phyloP scores from a whole-genome alignment of 148 eudicot genomes.

The Simmondsia chinensis region DNA sequence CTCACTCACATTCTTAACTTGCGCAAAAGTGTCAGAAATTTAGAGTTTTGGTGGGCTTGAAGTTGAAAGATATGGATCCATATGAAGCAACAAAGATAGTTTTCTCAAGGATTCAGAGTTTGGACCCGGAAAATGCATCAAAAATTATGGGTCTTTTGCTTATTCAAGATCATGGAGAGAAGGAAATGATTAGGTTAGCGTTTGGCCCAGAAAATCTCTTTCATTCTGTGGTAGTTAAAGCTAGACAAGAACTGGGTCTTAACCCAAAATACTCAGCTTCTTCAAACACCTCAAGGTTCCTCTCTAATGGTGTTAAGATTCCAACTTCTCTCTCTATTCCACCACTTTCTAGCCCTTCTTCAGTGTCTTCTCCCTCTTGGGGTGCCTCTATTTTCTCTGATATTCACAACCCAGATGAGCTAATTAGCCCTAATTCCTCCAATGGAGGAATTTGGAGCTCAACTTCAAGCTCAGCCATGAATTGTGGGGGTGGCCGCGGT shows the following conservation, averaged over 20 bases:
- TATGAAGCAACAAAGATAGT: conserved; percentile 88
- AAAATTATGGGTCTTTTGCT: conserved; percentile 79
- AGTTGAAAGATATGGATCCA: conserved; percentile 59
- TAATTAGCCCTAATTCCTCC: conserved; percentile 24
- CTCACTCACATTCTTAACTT: conserved; percentile 8
- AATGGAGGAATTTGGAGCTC: not conserved
- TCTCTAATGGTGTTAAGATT: conserved; percentile 27
- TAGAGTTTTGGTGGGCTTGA: too few relatives aligned
- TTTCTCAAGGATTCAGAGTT: conserved; percentile 53
- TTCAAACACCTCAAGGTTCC: conserved; percentile 21
- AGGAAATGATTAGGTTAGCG: conserved; percentile 89
- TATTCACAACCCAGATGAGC: conserved; percentile 21
- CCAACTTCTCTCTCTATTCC: conserved; percentile 57
- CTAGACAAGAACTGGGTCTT: conserved; percentile 57
- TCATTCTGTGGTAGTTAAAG: conserved; percentile 52
- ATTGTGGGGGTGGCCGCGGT: not conserved
- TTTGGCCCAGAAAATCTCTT: conserved; percentile 73
- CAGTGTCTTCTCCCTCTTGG: conserved; percentile 30
- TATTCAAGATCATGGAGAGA: conserved; percentile 90
- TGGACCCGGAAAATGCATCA: conserved; percentile 84
- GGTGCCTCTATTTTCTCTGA: conserved; percentile 28
- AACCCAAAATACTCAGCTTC: conserved; percentile 20
- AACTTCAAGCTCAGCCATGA: conserved; percentile 17
- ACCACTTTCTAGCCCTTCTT: conserved; percentile 23
- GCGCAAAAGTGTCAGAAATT: too few relatives aligned